Evolutionary conservation across 192 early-diverging fungal species (phyloP), one percentile per base, ranked within the genome.

Genomic region (Chytriomyces sp.): DNA sequence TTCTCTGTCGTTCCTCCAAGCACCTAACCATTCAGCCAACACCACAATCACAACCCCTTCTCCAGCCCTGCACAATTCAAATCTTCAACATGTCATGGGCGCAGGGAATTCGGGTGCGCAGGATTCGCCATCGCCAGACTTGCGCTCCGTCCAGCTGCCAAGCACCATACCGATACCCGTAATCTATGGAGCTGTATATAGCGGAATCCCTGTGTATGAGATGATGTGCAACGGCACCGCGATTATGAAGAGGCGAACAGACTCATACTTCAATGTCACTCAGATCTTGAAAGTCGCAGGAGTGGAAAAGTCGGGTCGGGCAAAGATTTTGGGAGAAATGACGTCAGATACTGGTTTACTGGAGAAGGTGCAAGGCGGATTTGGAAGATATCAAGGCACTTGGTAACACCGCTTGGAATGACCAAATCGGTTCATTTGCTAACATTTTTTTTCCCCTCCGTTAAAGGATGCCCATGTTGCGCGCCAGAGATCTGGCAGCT

Each of bases 311-410:
- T 91, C 92, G 5, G 90, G 91, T 78, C 85, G 98, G 60, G 96
- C 96, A 24, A 91, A 94, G 69, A 97, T 99, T 66, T 86, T 99
- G 53, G 98, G 98, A 80, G 96, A 97, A 79, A 89, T 97, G 9
- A 92, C 93, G 75, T 92, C 84, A 0, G 60, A 11, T 7, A 10
- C 7, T 6, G 94, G 94, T 24, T 84, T 88, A 59, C 96, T 95
- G 77, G 97, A 99, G 69, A 98, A 98, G 79, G 93, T 99, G 16
- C 97, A 98, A 80, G 98, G 98, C 13, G 98, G 98, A 11, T 98
- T 98, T 81, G 97, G 97, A 69, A 97, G 96, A 86, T 99, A 98
- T 81, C 97, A 97, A 86, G 97, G 97, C 78, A 95, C 90, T 7
- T 92, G 91, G 91, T 86, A 72, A 24, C 28, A 35, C 28, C 28